Evolutionary conservation across 1,284 basidiomycete genomes (phyloP), one percentile per base, ranked within the genome.

Genomic region (Wolfiporia cocos): DNA sequence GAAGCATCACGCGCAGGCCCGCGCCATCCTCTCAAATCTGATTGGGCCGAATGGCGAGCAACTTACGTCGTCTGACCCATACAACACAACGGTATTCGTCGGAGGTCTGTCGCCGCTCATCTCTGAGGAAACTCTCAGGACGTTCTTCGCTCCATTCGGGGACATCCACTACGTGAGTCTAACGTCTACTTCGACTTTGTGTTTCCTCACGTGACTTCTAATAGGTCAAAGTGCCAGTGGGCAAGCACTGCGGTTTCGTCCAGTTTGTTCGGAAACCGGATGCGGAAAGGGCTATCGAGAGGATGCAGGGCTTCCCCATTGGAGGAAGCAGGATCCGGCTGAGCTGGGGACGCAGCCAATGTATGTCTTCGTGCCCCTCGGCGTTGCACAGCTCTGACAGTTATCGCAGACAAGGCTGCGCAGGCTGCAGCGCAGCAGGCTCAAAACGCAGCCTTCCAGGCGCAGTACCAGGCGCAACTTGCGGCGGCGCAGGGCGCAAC

Each of bases 221-320:
- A 12, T 43, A 90, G 86, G 90, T 95, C 59, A 96, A 96, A 66
- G 92, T 96, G 5, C 93, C 93, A 2, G 86, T 91, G 20, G 92
- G 91, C 37, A 96, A 96, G 59, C 90, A 93, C 48, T 96, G 93
- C 56, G 92, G 93, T 0, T 97, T 97, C 54, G 92, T 97, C 21
- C 92, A 95, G 64, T 96, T 92, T 56, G 87, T 94, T 20, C 75
- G 82, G 50, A 94, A 96, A 65, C 79, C 78, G 10, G 93, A 96
- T 63, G 93, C 93, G 5, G 91, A 95, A 60, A 74, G 78, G 20
- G 92, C 93, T 2, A 96, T 97, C 51, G 87, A 92, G 63, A 88
- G 89, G 63, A 93, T 96, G 92, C 92, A 96, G 66, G 92, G 91
- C 18, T 96, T 93, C 62, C 90, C 89, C 5, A 85, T 96, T 51